Conservation (phyloP, 768 basidiomycete species). For the Lactarius indigo region DNA sequence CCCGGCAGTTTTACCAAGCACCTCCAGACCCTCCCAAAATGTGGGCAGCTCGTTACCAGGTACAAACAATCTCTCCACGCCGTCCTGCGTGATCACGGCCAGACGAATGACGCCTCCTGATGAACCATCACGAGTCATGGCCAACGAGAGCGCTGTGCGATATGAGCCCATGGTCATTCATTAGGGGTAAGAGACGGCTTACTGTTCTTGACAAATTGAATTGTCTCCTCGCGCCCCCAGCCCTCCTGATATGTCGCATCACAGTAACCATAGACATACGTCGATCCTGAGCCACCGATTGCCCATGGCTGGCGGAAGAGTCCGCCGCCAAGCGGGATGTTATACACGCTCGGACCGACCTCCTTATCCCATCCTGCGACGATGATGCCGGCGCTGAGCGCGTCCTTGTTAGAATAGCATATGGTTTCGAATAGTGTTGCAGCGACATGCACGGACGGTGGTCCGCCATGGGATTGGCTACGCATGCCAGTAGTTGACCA, state of each 20-base stretch:
- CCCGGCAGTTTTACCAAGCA: slow-evolving; percentile 43
- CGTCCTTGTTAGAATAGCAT: slow-evolving; percentile 94
- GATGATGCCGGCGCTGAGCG: slow-evolving; percentile 88
- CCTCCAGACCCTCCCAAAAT: slow-evolving; percentile 86
- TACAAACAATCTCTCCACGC: slow-evolving; percentile 88
- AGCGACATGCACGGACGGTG: slow-evolving; percentile 78
- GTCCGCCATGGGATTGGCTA: slow-evolving; percentile 50
- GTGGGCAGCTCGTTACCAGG: slow-evolving; percentile 85
- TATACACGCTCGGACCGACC: slow-evolving; percentile 88
- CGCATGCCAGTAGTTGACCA: background rate
- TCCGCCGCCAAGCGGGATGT: slow-evolving; percentile 95
- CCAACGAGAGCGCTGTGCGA: slow-evolving; percentile 76
- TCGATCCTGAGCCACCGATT: slow-evolving; percentile 96
- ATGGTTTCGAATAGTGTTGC: slow-evolving; percentile 81
- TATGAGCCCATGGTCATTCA: background rate
- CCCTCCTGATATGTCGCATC: slow-evolving; percentile 96
- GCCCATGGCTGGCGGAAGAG: slow-evolving; percentile 98
- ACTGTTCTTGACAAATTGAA: slow-evolving; percentile 97
- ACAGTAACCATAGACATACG: slow-evolving; percentile 98
- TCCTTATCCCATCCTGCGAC: slow-evolving; percentile 97
- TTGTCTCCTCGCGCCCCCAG: slow-evolving; percentile 84
- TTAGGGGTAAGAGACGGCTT: slow-evolving; percentile 33
- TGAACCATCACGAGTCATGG: slow-evolving; percentile 97
- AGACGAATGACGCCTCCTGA: slow-evolving; percentile 97
- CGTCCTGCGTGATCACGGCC: slow-evolving; percentile 92